phyloP scores from a whole-genome alignment of 1,284 basidiomycete species.

The Tilletia caries region DNA sequence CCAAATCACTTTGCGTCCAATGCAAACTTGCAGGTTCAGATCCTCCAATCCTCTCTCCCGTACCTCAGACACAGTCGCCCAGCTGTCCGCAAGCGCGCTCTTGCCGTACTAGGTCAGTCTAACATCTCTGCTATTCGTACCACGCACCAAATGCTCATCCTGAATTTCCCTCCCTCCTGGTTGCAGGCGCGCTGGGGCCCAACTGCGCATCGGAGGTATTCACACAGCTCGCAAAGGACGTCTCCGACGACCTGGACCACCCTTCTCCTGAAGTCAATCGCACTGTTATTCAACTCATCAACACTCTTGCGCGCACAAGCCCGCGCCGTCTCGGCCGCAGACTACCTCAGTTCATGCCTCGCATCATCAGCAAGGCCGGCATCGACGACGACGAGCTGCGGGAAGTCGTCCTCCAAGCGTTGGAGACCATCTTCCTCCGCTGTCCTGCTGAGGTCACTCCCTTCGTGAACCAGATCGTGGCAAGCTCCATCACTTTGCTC shows the following conservation, averaged over 20 bases:
- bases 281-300: constrained; percentile 75
- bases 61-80: constrained; percentile 34
- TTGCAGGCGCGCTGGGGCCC: not conserved
- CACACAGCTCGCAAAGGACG: constrained; percentile 34
- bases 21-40: constrained; percentile 58
- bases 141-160: not conserved
- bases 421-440: constrained; percentile 70
- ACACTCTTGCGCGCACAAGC: constrained; percentile 58
- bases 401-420: constrained; percentile 36
- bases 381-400: constrained; percentile 69
- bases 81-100: constrained; percentile 54
- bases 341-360: constrained; percentile 54
- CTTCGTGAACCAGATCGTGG: constrained; percentile 68
- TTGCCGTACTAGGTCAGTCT: constrained; percentile 65
- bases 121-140: not conserved
- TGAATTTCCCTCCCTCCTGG: too few species aligned
- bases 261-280: constrained; percentile 64
- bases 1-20: constrained; percentile 54
- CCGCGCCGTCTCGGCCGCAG: constrained; percentile 37
- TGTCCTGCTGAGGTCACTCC: constrained; percentile 77
- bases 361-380: constrained; percentile 66
- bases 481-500: constrained; percentile 71
- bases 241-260: constrained; percentile 43
- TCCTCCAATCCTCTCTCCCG: constrained; percentile 66
- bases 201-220: constrained; percentile 38